Percentiles rank a stretch among this genome's conserved stretches.
phyloP scores from a whole-genome alignment of 1,139 yeast species.

The Kodamaea sp. region DNA sequence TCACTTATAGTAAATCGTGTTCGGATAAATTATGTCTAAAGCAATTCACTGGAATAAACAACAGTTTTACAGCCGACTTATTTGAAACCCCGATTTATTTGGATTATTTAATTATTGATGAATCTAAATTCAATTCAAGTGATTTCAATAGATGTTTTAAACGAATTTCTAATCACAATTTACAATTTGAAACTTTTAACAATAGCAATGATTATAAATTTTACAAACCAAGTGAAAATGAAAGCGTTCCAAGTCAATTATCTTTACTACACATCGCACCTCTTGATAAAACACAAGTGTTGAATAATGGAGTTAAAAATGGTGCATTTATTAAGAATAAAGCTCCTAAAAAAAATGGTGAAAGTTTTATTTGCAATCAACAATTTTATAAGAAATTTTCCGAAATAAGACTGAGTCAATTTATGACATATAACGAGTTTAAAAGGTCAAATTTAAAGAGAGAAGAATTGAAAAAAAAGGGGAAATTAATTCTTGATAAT shows the following conservation, averaged over 20 bases:
- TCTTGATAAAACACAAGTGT: conserved; percentile 31
- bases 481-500: conserved; percentile 20
- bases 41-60: conserved; percentile 61
- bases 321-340: conserved; percentile 46
- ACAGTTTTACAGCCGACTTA: conserved; percentile 43
- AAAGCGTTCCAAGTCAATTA: conserved; percentile 31
- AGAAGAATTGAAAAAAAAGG: conserved; percentile 21
- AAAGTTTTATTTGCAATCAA: conserved; percentile 37
- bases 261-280: conserved; percentile 33
- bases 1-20: conserved; percentile 78
- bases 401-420: conserved; percentile 1
- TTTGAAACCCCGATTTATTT: conserved; percentile 45
- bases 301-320: conserved; percentile 52
- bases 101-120: conserved; percentile 52
- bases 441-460: conserved; percentile 24
- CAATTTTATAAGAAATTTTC: conserved; percentile 16
- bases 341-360: conserved; percentile 45
- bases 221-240: conserved; percentile 20
- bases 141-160: conserved; percentile 56
- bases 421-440: conserved; percentile 22
- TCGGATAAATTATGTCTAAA: conserved; percentile 73
- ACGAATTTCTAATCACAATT: conserved; percentile 23
- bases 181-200: conserved; percentile 13
- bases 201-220: conserved; percentile 22
- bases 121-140: conserved; percentile 19